Evolutionary conservation across 2,329 filamentous ascomycete species (phyloP).

Genomic region (Colletotrichum cereale): DNA sequence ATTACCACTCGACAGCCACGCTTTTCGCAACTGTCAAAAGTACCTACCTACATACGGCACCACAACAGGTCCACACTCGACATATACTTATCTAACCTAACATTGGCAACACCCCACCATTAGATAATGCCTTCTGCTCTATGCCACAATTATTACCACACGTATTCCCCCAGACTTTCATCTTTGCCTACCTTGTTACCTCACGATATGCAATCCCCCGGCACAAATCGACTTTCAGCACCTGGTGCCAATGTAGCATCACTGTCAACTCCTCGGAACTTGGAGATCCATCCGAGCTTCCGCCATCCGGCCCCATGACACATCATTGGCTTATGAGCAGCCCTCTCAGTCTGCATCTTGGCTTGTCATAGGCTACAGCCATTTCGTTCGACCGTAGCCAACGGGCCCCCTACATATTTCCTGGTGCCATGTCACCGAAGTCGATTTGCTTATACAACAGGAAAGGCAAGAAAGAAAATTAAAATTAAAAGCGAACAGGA

Average conservation of each 20-base stretch:
- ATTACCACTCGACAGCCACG: neutral
- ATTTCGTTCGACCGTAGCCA: no score
- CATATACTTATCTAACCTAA: conserved; percentile 33
- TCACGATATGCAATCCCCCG: conserved; percentile 10
- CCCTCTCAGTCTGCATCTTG: no score
- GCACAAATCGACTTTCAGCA: neutral
- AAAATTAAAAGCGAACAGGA: conserved; percentile 17
- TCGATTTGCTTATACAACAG: conserved; percentile 19
- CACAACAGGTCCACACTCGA: neutral
- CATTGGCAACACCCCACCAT: conserved; percentile 33
- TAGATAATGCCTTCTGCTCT: conserved; percentile 24
- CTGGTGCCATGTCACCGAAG: no score
- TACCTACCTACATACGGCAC: neutral
- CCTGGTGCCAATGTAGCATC: neutral
- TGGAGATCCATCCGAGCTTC: neutral
- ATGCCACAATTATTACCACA: conserved; percentile 19
- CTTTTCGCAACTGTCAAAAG: neutral
- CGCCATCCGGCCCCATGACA: neutral
- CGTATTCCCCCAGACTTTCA: conserved; percentile 16
- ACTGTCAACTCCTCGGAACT: neutral
- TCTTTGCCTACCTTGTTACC: conserved; percentile 21
- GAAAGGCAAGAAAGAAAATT: conserved; percentile 10
- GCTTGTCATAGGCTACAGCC: no score
- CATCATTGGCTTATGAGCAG: no score
- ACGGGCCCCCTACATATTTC: no score